Evolutionary conservation across 768 basidiomycete genomes (phyloP).

Genomic region (Heimioporus sp.): DNA sequence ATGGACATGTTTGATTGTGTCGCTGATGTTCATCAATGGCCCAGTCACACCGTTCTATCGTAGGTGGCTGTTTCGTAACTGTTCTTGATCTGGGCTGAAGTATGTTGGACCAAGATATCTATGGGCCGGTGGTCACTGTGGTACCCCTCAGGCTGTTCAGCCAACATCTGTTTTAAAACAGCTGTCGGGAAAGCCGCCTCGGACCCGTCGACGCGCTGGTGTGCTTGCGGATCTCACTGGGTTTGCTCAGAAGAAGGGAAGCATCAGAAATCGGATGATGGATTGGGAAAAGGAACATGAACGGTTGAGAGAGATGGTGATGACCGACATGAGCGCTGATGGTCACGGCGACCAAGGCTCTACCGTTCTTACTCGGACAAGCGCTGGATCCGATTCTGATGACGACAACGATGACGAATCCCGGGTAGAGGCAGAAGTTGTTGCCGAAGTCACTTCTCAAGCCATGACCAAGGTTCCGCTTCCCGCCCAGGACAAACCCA

Average conservation of each 20-base stretch:
- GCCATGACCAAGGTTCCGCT: too few species aligned
- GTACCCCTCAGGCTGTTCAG: slow-evolving; percentile 15
- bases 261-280: slow-evolving; percentile 57
- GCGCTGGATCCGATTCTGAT: slow-evolving; percentile 3
- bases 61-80: slow-evolving; percentile 30
- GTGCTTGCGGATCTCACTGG: slow-evolving; percentile 42
- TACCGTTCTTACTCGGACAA: slow-evolving; percentile 17
- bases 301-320: slow-evolving; percentile 66
- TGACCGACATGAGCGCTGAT: slow-evolving; percentile 54
- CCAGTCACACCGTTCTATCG: slow-evolving; percentile 60
- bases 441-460: slow-evolving; percentile 17
- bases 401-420: slow-evolving; percentile 20
- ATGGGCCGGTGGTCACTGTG: slow-evolving; percentile 57
- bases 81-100: slow-evolving; percentile 10
- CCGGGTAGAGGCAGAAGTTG: slow-evolving; percentile 24
- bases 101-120: slow-evolving; percentile 44
- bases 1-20: background rate
- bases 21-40: slow-evolving; percentile 5
- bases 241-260: slow-evolving; percentile 32
- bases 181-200: slow-evolving; percentile 28
- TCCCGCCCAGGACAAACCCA: background rate
- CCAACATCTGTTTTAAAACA: slow-evolving; percentile 15
- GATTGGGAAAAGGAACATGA: slow-evolving; percentile 78
- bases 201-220: slow-evolving; percentile 25
- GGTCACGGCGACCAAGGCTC: slow-evolving; percentile 37